These are phyloP conservation scores for Lentinula raphanica DNA, from an alignment of 768 basidiomycete genomes.

Conservation along the genomic window DNA sequence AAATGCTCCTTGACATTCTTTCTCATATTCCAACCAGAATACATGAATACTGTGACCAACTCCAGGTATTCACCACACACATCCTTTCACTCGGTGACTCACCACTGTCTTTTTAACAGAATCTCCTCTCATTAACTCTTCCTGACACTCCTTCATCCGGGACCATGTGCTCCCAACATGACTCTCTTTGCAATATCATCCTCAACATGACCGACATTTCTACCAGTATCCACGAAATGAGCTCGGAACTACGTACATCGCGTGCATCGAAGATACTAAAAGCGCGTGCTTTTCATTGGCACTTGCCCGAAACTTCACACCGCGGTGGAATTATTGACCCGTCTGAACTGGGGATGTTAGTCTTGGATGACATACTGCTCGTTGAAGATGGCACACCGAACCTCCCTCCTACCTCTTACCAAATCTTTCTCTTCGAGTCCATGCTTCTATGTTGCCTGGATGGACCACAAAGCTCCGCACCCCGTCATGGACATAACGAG, in stretches of 20 bases:
- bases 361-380: constrained; percentile 30
- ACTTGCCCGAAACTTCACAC: constrained; percentile 8
- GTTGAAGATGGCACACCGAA: constrained; percentile 16
- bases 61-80: constrained; percentile 27
- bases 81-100: constrained; percentile 18
- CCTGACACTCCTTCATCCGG: background rate
- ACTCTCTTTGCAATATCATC: constrained; percentile 28
- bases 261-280: constrained; percentile 20
- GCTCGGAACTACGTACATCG: constrained; percentile 31
- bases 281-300: constrained; percentile 23
- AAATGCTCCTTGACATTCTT: constrained; percentile 23
- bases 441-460: constrained; percentile 30
- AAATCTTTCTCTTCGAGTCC: constrained; percentile 32
- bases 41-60: constrained; percentile 21
- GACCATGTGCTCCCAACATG: constrained; percentile 15
- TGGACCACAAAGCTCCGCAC: background rate
- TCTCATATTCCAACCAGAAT: constrained; percentile 29
- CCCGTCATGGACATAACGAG: constrained; percentile 8
- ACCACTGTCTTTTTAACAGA: background rate
- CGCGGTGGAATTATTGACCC: constrained; percentile 10
- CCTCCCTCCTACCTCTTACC: constrained; percentile 12
- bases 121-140: background rate
- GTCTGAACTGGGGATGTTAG: constrained; percentile 24
- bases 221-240: constrained; percentile 33
- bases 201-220: constrained; percentile 26